Percentiles rank a stretch among this genome's conserved stretches.
Evolutionary conservation across 768 basidiomycete species (phyloP).

Genomic region (Trametes cingulata): DNA sequence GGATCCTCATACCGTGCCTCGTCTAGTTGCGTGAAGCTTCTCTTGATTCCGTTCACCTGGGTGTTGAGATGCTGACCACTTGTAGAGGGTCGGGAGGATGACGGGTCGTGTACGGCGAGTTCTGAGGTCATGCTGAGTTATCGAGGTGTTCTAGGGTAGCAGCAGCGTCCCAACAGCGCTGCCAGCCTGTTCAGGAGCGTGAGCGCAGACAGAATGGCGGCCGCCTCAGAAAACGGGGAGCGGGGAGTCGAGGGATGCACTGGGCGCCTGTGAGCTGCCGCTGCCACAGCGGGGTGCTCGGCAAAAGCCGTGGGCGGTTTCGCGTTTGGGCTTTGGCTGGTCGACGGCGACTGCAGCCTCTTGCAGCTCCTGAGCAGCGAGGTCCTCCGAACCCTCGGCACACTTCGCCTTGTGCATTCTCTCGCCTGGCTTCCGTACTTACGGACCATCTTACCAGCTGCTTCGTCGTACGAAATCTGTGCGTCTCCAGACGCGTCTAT

Average conservation of each 20-base stretch:
- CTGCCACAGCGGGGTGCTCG: not conserved
- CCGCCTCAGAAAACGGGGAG: too few relatives aligned
- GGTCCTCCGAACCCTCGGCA: not conserved
- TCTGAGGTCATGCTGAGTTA: constrained; percentile 14
- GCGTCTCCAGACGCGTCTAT: constrained; percentile 82
- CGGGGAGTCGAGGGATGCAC: not conserved
- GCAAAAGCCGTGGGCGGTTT: constrained; percentile 10
- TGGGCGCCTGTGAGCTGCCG: not conserved
- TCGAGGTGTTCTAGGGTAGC: not conserved
- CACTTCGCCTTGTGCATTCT: not conserved
- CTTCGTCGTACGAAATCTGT: constrained; percentile 16
- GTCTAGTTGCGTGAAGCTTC: constrained; percentile 19
- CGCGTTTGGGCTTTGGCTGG: constrained; percentile 4
- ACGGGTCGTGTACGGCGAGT: constrained; percentile 12
- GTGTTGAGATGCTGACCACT: constrained; percentile 18
- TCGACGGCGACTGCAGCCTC: constrained; percentile 6
- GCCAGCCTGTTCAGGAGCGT: too few relatives aligned
- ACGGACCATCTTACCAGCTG: not conserved
- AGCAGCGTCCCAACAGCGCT: too few relatives aligned
- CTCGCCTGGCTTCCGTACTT: not conserved
- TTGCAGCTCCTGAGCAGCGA: constrained; percentile 13
- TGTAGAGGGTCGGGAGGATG: constrained; percentile 25
- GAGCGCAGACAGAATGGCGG: too few relatives aligned
- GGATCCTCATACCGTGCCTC: constrained; percentile 31
- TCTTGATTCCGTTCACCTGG: constrained; percentile 20